phyloP scores from a whole-genome alignment of 257 asterid genomes.

The Jacaranda copaia region DNA sequence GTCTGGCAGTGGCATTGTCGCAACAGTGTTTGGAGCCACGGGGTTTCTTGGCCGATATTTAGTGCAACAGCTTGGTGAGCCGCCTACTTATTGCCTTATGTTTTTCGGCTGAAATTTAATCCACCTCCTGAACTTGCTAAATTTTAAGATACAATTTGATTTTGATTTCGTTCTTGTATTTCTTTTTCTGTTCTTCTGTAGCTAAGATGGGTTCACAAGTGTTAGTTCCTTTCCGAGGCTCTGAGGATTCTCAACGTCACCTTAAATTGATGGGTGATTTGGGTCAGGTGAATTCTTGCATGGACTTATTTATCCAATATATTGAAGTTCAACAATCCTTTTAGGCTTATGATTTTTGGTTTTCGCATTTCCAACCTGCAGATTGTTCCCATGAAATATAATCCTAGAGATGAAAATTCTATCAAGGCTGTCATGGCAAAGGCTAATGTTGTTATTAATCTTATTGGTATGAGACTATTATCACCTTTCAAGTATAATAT shows the following conservation, averaged over 20 bases:
- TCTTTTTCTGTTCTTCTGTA: constrained; percentile 38
- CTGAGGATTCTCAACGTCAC: constrained; percentile 95
- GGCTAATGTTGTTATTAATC: constrained; percentile 97
- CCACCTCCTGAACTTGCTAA: constrained; percentile 13
- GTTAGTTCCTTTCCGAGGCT: constrained; percentile 94
- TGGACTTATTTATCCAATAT: constrained; percentile 5
- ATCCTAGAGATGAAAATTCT: constrained; percentile 91
- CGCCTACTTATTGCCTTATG: constrained; percentile 24
- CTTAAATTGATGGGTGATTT: constrained; percentile 98
- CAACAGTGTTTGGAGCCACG: constrained; percentile 97
- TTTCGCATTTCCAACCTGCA: constrained; percentile 37
- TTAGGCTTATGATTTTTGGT: neutral
- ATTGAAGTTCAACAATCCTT: neutral
- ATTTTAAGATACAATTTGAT: constrained; percentile 26
- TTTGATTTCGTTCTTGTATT: constrained; percentile 23
- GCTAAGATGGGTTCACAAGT: constrained; percentile 99
- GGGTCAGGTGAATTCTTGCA: constrained; percentile 76
- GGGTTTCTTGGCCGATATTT: constrained; percentile 96
- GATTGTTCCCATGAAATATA: constrained; percentile 97
- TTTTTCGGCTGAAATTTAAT: constrained; percentile 7
- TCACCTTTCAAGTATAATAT: constrained; percentile 5
- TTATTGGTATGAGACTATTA: constrained; percentile 69
- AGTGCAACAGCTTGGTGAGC: constrained; percentile 90
- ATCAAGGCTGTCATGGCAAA: constrained; percentile 98
- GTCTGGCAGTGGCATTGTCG: constrained; percentile 86